Percentiles rank a stretch among this genome's conserved stretches.
Evolutionary conservation across 2,329 filamentous ascomycete genomes (phyloP).

Genomic region (Verticillium albo-atrum): DNA sequence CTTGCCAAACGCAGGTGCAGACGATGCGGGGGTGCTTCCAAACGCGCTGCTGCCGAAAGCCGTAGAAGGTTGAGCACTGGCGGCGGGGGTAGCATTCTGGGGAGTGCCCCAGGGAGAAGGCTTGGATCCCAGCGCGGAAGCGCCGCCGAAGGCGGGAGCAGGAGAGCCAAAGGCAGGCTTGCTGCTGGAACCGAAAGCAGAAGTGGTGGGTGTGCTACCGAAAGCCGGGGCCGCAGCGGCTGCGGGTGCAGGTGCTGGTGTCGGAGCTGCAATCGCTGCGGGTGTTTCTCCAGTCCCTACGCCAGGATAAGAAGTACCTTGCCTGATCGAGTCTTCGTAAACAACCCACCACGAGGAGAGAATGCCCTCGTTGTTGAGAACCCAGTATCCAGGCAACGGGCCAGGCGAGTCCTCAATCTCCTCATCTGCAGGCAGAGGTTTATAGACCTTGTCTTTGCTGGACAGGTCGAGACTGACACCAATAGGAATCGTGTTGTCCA

Average conservation of each 20-base stretch:
- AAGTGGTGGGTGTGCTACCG: conserved; percentile 18
- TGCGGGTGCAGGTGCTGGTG: conserved; percentile 20
- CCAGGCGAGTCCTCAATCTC: conserved; percentile 75
- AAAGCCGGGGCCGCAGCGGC: conserved; percentile 21
- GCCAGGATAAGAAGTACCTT: conserved; percentile 68
- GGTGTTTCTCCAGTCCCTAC: conserved; percentile 47
- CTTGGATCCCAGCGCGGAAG: conserved; percentile 44
- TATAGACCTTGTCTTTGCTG: conserved; percentile 69
- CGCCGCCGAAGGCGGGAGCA: conserved; percentile 25
- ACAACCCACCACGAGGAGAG: conserved; percentile 88
- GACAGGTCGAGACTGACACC: conserved; percentile 84
- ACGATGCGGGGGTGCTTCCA: conserved; percentile 29
- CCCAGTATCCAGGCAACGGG: conserved; percentile 78
- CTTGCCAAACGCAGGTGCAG: conserved; percentile 44
- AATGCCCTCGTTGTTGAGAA: conserved; percentile 84
- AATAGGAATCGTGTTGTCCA: conserved; percentile 70
- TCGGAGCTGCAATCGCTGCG: conserved; percentile 21
- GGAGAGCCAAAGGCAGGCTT: background rate
- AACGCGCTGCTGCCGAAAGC: conserved; percentile 43
- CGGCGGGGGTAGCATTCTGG: background rate
- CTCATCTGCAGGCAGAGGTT: conserved; percentile 70
- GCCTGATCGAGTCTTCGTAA: conserved; percentile 79
- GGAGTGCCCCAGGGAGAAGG: conserved; percentile 45
- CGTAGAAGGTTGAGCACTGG: conserved; percentile 10
- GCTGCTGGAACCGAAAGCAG: conserved; percentile 37